These are phyloP conservation scores for Ilyonectria mors-panacis DNA, from an alignment of 2,329 filamentous ascomycete species.

Conservation along the genomic window DNA sequence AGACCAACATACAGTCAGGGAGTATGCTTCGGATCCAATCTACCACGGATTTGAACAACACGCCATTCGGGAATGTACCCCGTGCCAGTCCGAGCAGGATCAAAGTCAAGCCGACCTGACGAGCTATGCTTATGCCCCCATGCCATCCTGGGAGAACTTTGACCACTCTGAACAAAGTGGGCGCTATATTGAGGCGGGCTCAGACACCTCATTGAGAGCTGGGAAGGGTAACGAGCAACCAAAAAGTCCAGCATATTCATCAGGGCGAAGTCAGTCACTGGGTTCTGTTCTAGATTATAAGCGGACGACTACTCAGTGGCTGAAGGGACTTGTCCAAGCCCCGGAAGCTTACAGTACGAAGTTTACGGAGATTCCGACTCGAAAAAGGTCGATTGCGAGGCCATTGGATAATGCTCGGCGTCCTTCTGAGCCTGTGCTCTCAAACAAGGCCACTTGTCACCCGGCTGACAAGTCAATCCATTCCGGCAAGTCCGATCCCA, in stretches of 20 bases:
- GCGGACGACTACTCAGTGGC: constrained; percentile 52
- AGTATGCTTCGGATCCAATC: constrained; percentile 26
- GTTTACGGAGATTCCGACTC: constrained; percentile 48
- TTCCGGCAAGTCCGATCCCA: constrained; percentile 41
- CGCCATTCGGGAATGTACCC: constrained; percentile 2
- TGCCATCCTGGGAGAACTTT: not conserved
- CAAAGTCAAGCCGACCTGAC: not conserved
- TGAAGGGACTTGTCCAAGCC: constrained; percentile 50
- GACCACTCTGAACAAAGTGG: not conserved
- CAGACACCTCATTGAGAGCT: constrained; percentile 20
- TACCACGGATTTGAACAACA: constrained; percentile 6
- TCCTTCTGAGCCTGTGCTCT: constrained; percentile 43
- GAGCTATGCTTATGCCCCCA: not conserved
- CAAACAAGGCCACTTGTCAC: constrained; percentile 35
- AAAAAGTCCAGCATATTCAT: constrained; percentile 17
- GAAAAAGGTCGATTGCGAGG: constrained; percentile 23
- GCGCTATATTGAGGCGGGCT: constrained; percentile 16
- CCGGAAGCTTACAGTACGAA: constrained; percentile 45
- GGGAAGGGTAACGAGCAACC: not conserved
- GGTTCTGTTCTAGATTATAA: constrained; percentile 52
- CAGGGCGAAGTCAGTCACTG: constrained; percentile 45
- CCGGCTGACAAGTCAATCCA: constrained; percentile 35
- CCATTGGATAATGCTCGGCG: constrained; percentile 35
- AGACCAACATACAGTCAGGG: constrained; percentile 9
- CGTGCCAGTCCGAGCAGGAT: not conserved